Percentiles rank a stretch among this genome's conserved stretches.
These are phyloP conservation scores for Wickerhamomyces sp. DNA, from an alignment of 1,139 yeast genomes.

Conservation along the genomic window DNA sequence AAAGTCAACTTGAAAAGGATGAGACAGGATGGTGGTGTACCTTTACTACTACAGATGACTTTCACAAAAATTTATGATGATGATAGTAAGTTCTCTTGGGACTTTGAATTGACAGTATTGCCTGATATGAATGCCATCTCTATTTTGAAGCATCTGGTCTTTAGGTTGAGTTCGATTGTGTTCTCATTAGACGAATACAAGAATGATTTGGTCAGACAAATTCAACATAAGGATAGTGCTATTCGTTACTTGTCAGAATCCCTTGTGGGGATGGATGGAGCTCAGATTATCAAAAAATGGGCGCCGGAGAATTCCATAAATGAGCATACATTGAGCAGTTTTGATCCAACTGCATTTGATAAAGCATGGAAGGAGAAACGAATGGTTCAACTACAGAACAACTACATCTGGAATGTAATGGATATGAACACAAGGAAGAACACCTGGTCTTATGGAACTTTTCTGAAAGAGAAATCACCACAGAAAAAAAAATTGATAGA, in stretches of 20 bases:
- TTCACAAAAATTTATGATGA: conserved; percentile 8
- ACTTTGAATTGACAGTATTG: conserved; percentile 14
- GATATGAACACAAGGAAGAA: conserved; percentile 6
- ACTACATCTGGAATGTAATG: conserved; percentile 20
- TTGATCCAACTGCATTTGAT: conserved; percentile 12
- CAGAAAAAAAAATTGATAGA: neutral
- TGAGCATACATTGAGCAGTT: conserved; percentile 10
- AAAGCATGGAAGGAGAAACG: conserved; percentile 13
- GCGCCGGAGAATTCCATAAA: conserved; percentile 25
- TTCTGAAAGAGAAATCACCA: conserved; percentile 8
- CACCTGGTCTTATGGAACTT: conserved; percentile 12
- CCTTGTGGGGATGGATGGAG: conserved; percentile 22
- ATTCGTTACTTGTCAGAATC: conserved; percentile 23
- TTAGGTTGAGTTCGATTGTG: conserved; percentile 17
- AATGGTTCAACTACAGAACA: conserved; percentile 6
- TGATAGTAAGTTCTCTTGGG: conserved; percentile 15
- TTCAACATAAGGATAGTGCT: conserved; percentile 18
- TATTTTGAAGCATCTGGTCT: conserved; percentile 16
- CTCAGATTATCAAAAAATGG: conserved; percentile 22
- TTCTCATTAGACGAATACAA: conserved; percentile 16
- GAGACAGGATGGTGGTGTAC: conserved; percentile 15
- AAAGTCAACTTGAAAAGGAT: conserved; percentile 6
- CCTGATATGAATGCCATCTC: conserved; percentile 19
- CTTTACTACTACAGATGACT: conserved; percentile 13
- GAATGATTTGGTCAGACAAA: conserved; percentile 12